Evolutionary conservation across 1,284 basidiomycete species (phyloP).

Genomic region (Trichosporon ovoides): DNA sequence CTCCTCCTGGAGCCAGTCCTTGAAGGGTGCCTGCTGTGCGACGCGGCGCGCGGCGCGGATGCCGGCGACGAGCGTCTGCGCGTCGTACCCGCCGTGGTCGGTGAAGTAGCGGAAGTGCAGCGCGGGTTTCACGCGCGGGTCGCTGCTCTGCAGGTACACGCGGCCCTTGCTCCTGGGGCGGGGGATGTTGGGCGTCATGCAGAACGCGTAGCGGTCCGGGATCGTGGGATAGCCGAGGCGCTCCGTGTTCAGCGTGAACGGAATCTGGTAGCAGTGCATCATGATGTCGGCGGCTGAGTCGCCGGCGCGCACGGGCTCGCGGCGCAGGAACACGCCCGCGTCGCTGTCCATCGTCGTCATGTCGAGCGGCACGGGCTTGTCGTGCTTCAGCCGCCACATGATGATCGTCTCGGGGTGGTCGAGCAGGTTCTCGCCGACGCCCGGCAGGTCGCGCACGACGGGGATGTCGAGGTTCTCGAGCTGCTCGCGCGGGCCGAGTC

Average conservation of each 20-base stretch:
- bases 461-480: slow-evolving; percentile 55
- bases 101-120: slow-evolving; percentile 25
- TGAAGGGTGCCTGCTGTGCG: slow-evolving; percentile 18
- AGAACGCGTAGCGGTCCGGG: slow-evolving; percentile 20
- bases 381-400: slow-evolving; percentile 18
- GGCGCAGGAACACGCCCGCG: slow-evolving; percentile 21
- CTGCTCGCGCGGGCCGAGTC: slow-evolving; percentile 59
- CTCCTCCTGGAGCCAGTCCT: slow-evolving; percentile 21
- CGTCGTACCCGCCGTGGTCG: slow-evolving; percentile 21
- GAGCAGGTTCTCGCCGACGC: slow-evolving; percentile 64
- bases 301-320: slow-evolving; percentile 7
- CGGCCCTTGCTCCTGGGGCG: slow-evolving; percentile 16
- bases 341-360: slow-evolving; percentile 24
- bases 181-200: slow-evolving; percentile 24
- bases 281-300: slow-evolving; percentile 20
- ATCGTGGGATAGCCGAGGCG: slow-evolving; percentile 18
- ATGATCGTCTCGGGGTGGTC: slow-evolving; percentile 52
- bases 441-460: slow-evolving; percentile 52
- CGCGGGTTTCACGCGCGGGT: slow-evolving; percentile 19
- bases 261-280: slow-evolving; percentile 27
- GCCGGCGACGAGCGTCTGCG: slow-evolving; percentile 18
- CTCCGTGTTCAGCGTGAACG: slow-evolving; percentile 23
- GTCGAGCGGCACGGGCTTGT: slow-evolving; percentile 17
- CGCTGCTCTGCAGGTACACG: slow-evolving; percentile 12
- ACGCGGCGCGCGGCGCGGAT: slow-evolving; percentile 20